Percentiles rank a stretch among this genome's conserved stretches.
phyloP scores from a whole-genome alignment of 176 grass and related monocot genomes.

The Aegilops longissima region DNA sequence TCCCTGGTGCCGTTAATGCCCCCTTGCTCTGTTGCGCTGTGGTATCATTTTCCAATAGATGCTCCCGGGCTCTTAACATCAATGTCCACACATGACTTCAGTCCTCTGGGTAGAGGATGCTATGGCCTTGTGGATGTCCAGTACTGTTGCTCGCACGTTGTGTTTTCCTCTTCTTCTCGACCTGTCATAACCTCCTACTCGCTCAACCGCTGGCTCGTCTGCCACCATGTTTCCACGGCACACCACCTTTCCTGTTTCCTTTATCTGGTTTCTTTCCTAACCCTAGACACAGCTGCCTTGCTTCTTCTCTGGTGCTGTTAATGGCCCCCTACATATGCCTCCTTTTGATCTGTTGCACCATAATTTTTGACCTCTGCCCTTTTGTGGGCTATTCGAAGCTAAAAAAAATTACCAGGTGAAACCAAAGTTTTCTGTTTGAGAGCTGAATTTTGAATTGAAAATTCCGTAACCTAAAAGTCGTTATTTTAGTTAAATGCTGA shows the following conservation, averaged over 20 bases:
- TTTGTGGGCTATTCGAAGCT: background rate
- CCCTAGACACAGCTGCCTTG: background rate
- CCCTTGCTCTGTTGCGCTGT: background rate
- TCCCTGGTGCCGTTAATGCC: background rate
- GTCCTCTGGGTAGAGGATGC: background rate
- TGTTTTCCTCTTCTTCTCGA: conserved; percentile 13
- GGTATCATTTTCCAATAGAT: background rate
- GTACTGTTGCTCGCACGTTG: background rate
- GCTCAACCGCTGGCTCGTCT: background rate
- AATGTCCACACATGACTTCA: background rate
- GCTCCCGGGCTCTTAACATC: background rate
- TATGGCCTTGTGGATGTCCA: background rate
- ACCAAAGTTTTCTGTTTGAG: background rate
- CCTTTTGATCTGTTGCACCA: background rate
- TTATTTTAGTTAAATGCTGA: conserved; percentile 6
- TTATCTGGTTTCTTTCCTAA: background rate
- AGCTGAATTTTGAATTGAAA: background rate
- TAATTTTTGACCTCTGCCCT: background rate
- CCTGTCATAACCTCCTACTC: background rate
- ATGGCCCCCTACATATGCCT: background rate
- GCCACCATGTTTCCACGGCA: background rate
- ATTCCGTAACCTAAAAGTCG: background rate
- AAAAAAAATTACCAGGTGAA: background rate
- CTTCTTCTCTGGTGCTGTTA: background rate
- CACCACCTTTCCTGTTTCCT: background rate